These are phyloP conservation scores for Stachybotrys echinatus DNA, from an alignment of 2,329 filamentous ascomycete species.

Conservation along the genomic window DNA sequence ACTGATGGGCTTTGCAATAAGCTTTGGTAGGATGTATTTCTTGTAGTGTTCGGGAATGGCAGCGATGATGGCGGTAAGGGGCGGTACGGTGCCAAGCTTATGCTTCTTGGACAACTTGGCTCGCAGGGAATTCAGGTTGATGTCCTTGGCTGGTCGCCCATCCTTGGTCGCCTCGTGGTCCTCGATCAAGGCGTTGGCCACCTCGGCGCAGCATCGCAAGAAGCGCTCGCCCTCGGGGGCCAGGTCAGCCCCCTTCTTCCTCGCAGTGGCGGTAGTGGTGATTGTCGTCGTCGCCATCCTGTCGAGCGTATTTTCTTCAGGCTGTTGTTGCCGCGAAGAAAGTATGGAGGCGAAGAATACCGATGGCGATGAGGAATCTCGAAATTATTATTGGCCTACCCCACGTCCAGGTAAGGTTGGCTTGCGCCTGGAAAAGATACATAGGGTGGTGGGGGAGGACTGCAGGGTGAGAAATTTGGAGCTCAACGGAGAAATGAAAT, in stretches of 20 bases:
- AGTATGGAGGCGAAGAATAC: background rate
- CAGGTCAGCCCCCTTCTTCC: conserved; percentile 70
- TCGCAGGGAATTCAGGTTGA: conserved; percentile 87
- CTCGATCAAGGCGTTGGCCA: conserved; percentile 88
- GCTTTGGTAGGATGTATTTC: conserved; percentile 94
- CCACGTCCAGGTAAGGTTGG: background rate
- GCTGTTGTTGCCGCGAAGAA: background rate
- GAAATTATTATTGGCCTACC: background rate
- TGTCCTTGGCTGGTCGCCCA: conserved; percentile 70
- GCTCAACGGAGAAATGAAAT: background rate
- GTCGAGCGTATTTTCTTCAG: background rate
- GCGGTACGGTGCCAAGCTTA: conserved; percentile 78
- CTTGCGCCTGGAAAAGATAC: no score
- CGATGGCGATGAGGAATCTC: background rate
- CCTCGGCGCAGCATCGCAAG: conserved; percentile 90
- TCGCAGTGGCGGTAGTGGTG: conserved; percentile 57
- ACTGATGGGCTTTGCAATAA: conserved; percentile 96
- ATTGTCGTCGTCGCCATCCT: conserved; percentile 54
- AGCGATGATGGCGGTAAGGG: conserved; percentile 93
- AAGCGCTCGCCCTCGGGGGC: conserved; percentile 92
- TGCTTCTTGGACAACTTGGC: conserved; percentile 91
- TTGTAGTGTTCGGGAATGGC: conserved; percentile 99
- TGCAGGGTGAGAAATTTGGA: background rate
- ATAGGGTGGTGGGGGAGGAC: background rate
- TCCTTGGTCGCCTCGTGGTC: conserved; percentile 82